Base-by-base conservation (phyloP, 2,329 filamentous ascomycete genomes). In the Penicillium psychrosexuale region DNA sequence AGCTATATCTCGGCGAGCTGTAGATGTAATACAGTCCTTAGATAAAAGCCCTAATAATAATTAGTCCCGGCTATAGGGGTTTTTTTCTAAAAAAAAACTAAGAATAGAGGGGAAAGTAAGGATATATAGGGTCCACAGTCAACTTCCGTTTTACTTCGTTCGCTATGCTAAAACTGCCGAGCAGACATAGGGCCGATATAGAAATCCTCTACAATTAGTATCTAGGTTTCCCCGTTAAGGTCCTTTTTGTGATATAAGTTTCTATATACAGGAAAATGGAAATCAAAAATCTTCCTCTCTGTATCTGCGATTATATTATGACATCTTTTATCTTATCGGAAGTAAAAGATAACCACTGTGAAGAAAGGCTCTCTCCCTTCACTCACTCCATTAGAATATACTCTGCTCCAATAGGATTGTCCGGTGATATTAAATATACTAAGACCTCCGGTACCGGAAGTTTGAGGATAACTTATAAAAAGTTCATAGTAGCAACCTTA, bases 331-430 rank as follows among this genome's bases (percentile, higher is more conserved):
- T 44, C 33, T 68, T 61, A 2, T 59, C 56, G 5, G 64, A 66
- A 0, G 66, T 62, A 3, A 70, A 60, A 17, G 59, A 61, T 46
- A 67, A 55, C 64, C 63, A 69, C 44, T 58, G 40, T 12, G 61
- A 69, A 2, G 61, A 48, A 51, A 71, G 63, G 58, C 64, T 66
- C 38, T 69, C 66, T 2, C 75, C 75, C 1, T 60, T 47, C 13
- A 74, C 44, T n/a, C 67, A 66, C 55, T 77, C 72, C 69, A 77
- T 76, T n/a, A 78, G 62, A 27, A 78, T 72, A 51, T 74, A 78
- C 58, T 75, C 73, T 45, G 72, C 70, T 17, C 73, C 71, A 40
- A 75, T 69, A 8, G 71, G 56, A 57, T 77, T 77, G 17, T 72
- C 61, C 5, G 60, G 55, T 24, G 64, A 66, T 33, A 67, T 33